Base-by-base conservation (phyloP, 129 eudicot genomes). In the Arctium minus region DNA sequence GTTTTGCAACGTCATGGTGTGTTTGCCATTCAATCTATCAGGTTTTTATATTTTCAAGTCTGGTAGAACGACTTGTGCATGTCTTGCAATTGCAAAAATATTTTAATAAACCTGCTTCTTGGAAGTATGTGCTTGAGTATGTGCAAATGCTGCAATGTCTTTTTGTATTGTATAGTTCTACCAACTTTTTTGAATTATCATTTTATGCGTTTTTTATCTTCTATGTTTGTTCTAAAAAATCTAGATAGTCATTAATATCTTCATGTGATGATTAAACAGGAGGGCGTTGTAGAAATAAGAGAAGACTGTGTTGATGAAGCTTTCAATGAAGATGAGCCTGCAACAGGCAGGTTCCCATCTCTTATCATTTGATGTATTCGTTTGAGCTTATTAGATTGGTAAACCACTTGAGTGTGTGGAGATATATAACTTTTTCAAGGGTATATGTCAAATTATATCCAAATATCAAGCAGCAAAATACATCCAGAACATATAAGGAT, bases 251-350 rank as follows among this genome's bases (percentile, higher is more conserved):
- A 60, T 46, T 86, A 50, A 77, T 48, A 40, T 62, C 74, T 76
- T 53, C 8, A 74, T 8, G 56, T 7, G 31, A 85, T 56, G 44
- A 83, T 76, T 71, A 73, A 78, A 82, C 94, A 92, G 98, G 98
- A 92, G 81, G 97, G 97, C 82, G 86, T 92, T 85, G 92, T 94
- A 31, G 98, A 94, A 86, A 92, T 94, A 40, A 88, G 94, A 82
- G 98, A 94, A 89, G 97, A 94, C 78, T 92, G 86, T 38, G 79
- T 86, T 31, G 98, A 94, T 62, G 98, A 90, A 76, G 80, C 70
- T 79, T 75, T 87, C 50, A 30, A 69, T 75, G 90, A 69, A 71
- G 82, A 80, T 30, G 81, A 73, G 44, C 44, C 73, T 10, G 50
- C 29, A 36, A 6, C 86, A 86, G 87, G 90, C 87, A 84, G 85